These are phyloP conservation scores for Paramecium octaurelia DNA, from an alignment of 73 alveolate genomes.

Conservation along the genomic window DNA sequence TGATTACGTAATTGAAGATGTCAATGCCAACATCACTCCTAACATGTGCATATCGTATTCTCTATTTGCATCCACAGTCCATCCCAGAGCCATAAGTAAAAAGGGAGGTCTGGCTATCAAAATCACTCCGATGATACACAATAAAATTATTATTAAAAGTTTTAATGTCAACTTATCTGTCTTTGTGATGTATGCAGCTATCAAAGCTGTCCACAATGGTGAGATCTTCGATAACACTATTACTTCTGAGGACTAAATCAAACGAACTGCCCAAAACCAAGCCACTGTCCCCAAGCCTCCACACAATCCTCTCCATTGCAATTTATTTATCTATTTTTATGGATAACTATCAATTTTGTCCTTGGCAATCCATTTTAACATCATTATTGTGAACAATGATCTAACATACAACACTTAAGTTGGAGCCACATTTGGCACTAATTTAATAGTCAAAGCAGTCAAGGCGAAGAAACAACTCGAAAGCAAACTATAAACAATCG, in stretches of 20 bases:
- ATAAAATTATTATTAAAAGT: neutral
- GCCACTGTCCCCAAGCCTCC: neutral
- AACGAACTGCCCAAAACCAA: neutral
- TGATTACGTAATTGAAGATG: neutral
- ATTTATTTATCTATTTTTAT: neutral
- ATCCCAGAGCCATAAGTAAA: neutral
- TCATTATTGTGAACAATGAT: neutral
- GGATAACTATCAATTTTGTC: neutral
- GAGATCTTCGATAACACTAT: neutral
- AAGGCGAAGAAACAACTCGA: neutral
- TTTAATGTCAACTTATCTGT: neutral
- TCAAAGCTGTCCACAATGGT: slow-evolving; percentile 27
- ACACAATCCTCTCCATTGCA: neutral
- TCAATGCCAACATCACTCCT: neutral
- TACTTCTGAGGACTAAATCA: neutral
- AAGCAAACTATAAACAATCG: neutral
- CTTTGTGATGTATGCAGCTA: neutral
- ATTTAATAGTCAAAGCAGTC: neutral
- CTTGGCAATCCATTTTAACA: neutral
- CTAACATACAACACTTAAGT: neutral
- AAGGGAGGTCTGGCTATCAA: slow-evolving; percentile 26
- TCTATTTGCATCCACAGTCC: neutral
- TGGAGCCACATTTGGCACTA: neutral
- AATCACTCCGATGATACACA: neutral
- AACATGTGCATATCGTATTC: neutral